Evolutionary conservation across 768 basidiomycete genomes (phyloP).

Genomic region (Steccherinum ochraceum): DNA sequence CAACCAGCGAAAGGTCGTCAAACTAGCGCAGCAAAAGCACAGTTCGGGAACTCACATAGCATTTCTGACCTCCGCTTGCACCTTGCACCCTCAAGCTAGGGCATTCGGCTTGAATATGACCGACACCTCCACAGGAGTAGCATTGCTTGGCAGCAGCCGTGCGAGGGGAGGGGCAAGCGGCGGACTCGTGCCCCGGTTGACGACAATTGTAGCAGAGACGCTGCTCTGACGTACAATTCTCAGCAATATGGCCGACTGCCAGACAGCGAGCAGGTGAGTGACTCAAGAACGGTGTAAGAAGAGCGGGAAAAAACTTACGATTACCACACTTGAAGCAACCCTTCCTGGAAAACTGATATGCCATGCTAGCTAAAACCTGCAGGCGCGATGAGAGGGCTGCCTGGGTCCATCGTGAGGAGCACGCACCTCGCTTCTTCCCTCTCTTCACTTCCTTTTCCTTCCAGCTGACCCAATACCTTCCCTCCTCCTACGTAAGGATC

Average conservation of each 20-base stretch:
- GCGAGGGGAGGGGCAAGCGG: slow-evolving; percentile 79
- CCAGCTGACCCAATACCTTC: slow-evolving; percentile 61
- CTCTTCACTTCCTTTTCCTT: slow-evolving; percentile 23
- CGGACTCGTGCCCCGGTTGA: slow-evolving; percentile 90
- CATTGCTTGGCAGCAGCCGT: slow-evolving; percentile 85
- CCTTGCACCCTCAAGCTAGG: slow-evolving; percentile 70
- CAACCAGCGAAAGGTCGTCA: slow-evolving; percentile 4
- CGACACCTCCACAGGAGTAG: slow-evolving; percentile 89
- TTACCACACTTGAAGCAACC: slow-evolving; percentile 94
- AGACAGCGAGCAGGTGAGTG: too few relatives aligned
- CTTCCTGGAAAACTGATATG: slow-evolving; percentile 80
- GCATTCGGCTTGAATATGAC: slow-evolving; percentile 85
- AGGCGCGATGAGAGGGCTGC: not conserved
- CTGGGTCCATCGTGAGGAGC: not conserved
- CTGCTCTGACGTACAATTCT: slow-evolving; percentile 83
- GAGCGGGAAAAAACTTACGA: slow-evolving; percentile 42
- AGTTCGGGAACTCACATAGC: slow-evolving; percentile 57
- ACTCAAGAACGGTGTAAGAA: slow-evolving; percentile 11
- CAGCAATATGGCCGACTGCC: slow-evolving; percentile 90
- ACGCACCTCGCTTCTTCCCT: slow-evolving; percentile 65
- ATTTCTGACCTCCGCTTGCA: slow-evolving; percentile 54
- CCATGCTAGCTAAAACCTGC: slow-evolving; percentile 45
- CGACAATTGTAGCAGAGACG: slow-evolving; percentile 93
- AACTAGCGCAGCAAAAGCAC: not conserved
- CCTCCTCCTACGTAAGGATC: slow-evolving; percentile 47